Base-by-base conservation (phyloP, 331 rosid genomes). In the Acacia concinna region DNA sequence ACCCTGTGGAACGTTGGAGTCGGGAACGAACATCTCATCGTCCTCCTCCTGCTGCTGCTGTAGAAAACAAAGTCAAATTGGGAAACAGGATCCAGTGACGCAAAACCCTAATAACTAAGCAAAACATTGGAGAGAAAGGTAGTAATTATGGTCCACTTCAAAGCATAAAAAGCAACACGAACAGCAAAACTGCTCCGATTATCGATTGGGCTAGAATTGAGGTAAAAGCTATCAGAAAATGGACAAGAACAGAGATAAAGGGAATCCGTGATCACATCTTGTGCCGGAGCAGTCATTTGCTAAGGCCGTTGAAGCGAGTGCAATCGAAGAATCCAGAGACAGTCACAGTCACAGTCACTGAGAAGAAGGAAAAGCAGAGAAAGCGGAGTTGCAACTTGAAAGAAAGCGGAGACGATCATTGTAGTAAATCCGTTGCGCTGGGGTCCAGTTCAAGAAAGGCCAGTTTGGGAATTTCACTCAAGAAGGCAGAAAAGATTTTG, bases 1-100 rank as follows among this genome's bases (percentile, higher is more conserved):
- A 23, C 81, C 88, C 23, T 80, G 80, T 4, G 86, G 81, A 21
- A 76, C 34, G 78, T 85, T 85, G 2, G 86, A 71, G 78, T 40
- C 56, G 1, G 90, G 86, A 46, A 85, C 90, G 57, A 54, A 72
- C 85, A 84, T 90, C 84, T 86, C 91, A 20, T 76, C 88, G 41
- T 82, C 90, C 62, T 88, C 91, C 78, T 82, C 90, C 62, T 88
- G 89, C 78, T 77, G 85, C 64, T 78, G 86, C 79, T 78, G 71
- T 64, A 51, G 23, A 71, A 43, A 73, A 6, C 54, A 74, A 75
- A 60, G 80, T 64, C 74, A 71, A 74, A 21, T 75, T 70, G 68
- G 73, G 75, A 47, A 49, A 71, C n/a, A 79, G 78, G 82, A 89
- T 86, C 84, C 68, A 76, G 69, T 37, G 38, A 69, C 38, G 51